Conservation (phyloP, 1,284 basidiomycete species). For the Anthracocystis panici-leucophaei region DNA sequence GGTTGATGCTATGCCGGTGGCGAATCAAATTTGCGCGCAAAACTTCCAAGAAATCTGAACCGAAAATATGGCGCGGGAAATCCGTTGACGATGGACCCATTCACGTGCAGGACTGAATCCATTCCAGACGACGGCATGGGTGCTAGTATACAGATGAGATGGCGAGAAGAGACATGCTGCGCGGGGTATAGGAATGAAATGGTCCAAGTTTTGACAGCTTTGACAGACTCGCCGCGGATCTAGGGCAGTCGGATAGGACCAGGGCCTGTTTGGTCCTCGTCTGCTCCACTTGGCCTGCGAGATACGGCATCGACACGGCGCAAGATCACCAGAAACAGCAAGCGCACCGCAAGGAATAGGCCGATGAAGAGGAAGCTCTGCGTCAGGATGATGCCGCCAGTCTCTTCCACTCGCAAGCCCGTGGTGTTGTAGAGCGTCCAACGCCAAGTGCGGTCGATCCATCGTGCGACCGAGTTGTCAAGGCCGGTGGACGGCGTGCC, state of each 20-base stretch:
- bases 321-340: constrained; percentile 13
- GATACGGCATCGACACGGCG: constrained; percentile 11
- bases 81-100: no score
- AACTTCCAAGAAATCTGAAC: not conserved
- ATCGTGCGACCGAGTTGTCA: constrained; percentile 20
- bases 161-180: not conserved
- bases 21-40: not conserved
- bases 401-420: constrained; percentile 43
- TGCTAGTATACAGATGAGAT: not conserved
- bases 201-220: not conserved
- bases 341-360: constrained; percentile 22
- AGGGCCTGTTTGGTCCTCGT: constrained; percentile 13
- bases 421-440: constrained; percentile 48
- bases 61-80: constrained; percentile 1
- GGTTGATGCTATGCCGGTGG: not conserved
- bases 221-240: not conserved
- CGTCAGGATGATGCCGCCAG: constrained; percentile 32
- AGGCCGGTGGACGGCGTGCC: constrained; percentile 46
- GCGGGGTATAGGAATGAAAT: not conserved
- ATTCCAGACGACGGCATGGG: not conserved
- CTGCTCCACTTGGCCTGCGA: constrained; percentile 11
- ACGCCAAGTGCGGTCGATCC: constrained; percentile 41
- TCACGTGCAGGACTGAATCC: not conserved
- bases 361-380: constrained; percentile 27
- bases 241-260: constrained; percentile 34